These are phyloP conservation scores for Populus deltoides DNA, from an alignment of 345 rosid species.

Conservation along the genomic window DNA sequence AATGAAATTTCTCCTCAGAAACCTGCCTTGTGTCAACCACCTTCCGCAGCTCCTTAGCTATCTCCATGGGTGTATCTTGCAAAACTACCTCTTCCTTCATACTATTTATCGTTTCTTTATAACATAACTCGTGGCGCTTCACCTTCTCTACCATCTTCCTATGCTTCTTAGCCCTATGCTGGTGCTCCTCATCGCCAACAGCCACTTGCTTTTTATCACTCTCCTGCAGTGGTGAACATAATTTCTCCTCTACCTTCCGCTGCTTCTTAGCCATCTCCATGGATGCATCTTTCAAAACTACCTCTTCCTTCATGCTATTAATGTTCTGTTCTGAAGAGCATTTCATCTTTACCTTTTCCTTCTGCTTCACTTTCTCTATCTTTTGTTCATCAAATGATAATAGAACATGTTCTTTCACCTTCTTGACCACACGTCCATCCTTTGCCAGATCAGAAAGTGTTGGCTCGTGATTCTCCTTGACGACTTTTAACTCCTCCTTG, in stretches of 20 bases:
- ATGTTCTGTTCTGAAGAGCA: slow-evolving; percentile 2
- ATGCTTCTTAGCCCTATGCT: slow-evolving; percentile 13
- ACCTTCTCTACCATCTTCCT: slow-evolving; percentile 16
- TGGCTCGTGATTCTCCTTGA: slow-evolving; percentile 7
- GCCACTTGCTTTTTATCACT: neutral
- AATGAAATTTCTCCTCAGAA: neutral
- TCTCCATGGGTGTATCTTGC: neutral
- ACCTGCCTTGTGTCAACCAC: neutral
- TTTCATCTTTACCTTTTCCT: slow-evolving; percentile 10
- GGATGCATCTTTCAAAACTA: neutral
- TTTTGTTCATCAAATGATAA: slow-evolving; percentile 13
- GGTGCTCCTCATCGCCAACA: slow-evolving; percentile 15
- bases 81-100: neutral
- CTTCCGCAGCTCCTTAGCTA: neutral
- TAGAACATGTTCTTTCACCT: slow-evolving; percentile 10
- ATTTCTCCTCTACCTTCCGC: neutral
- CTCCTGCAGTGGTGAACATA: slow-evolving; percentile 8
- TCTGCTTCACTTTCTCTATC: slow-evolving; percentile 25
- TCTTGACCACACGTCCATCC: slow-evolving; percentile 15
- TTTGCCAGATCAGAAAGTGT: slow-evolving; percentile 15
- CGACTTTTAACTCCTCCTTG: slow-evolving; percentile 9
- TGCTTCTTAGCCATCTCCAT: neutral
- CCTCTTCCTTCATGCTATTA: neutral
- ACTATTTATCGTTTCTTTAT: slow-evolving; percentile 4
- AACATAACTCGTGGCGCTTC: slow-evolving; percentile 22